phyloP scores from a whole-genome alignment of 2,329 filamentous ascomycete genomes.

The Aotearoamyces nothofagi region DNA sequence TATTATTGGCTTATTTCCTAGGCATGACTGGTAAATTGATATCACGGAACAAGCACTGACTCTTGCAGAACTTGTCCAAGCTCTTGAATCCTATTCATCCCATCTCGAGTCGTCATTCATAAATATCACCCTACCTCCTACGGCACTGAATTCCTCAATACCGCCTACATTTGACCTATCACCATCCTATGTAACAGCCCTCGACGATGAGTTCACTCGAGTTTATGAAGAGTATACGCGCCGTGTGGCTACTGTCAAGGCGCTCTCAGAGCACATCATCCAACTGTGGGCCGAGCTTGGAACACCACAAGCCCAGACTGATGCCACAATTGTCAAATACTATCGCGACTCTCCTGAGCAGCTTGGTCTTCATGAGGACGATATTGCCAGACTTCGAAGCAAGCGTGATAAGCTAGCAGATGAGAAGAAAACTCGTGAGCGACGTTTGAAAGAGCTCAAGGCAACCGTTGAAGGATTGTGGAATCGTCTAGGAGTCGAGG shows the following conservation, averaged over 20 bases:
- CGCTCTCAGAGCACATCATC: conserved; percentile 71
- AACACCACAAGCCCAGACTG: conserved; percentile 84
- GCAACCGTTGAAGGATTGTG: conserved; percentile 71
- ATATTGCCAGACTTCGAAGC: conserved; percentile 54
- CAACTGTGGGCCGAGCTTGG: conserved; percentile 92
- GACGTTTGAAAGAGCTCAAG: conserved; percentile 58
- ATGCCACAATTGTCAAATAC: conserved; percentile 72
- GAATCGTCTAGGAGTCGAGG: conserved; percentile 74
- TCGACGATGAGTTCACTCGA: conserved; percentile 83
- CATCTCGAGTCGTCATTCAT: conserved; percentile 87
- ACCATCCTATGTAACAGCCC: conserved; percentile 66
- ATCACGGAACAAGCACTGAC: no score
- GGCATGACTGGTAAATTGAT: conserved; percentile 1
- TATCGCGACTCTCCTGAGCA: conserved; percentile 88
- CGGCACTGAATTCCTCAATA: conserved; percentile 58
- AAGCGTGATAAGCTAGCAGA: conserved; percentile 73
- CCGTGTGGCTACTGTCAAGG: conserved; percentile 61
- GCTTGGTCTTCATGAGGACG: conserved; percentile 79
- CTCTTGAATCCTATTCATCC: conserved; percentile 88
- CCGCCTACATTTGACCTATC: conserved; percentile 87
- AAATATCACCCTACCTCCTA: conserved; percentile 71
- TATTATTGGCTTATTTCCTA: background rate
- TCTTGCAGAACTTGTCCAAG: conserved; percentile 70
- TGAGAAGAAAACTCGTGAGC: conserved; percentile 77
- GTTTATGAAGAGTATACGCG: conserved; percentile 95